These are phyloP conservation scores for Cryptococcus sp. DNA, from an alignment of 1,284 basidiomycete species.

Conservation along the genomic window DNA sequence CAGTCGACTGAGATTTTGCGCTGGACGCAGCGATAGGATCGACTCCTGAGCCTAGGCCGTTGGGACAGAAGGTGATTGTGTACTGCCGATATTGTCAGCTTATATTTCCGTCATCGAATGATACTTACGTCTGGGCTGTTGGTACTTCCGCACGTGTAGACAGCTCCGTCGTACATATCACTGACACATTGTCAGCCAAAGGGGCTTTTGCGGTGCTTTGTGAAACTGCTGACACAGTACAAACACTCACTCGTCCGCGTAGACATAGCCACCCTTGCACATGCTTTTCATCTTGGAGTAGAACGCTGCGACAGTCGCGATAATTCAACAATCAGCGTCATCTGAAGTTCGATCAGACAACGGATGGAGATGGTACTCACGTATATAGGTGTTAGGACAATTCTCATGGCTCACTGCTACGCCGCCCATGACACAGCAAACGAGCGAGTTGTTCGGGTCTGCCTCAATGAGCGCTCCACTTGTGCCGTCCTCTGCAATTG, in stretches of 20 bases:
- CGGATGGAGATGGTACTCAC: slow-evolving; percentile 9
- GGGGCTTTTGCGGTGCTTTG: background rate
- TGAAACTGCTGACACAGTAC: background rate
- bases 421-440: slow-evolving; percentile 17
- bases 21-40: slow-evolving; percentile 4
- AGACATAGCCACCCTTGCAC: slow-evolving; percentile 13
- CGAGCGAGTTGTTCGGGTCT: slow-evolving; percentile 17
- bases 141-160: background rate
- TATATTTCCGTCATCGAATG: background rate
- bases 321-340: background rate
- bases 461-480: slow-evolving; percentile 7
- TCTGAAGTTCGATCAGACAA: background rate
- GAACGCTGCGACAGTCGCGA: background rate
- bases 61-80: slow-evolving; percentile 15
- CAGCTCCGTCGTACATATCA: background rate
- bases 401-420: slow-evolving; percentile 1
- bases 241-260: slow-evolving; percentile 12
- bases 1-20: background rate
- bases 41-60: slow-evolving; percentile 6
- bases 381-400: slow-evolving; percentile 24
- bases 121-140: background rate
- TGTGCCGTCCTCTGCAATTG: slow-evolving; percentile 4
- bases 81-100: slow-evolving; percentile 4
- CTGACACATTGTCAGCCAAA: background rate
- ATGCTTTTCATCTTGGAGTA: slow-evolving; percentile 12